These are phyloP conservation scores for Aspergillus carbonarius DNA, from an alignment of 2,329 filamentous ascomycete species.

Conservation along the genomic window DNA sequence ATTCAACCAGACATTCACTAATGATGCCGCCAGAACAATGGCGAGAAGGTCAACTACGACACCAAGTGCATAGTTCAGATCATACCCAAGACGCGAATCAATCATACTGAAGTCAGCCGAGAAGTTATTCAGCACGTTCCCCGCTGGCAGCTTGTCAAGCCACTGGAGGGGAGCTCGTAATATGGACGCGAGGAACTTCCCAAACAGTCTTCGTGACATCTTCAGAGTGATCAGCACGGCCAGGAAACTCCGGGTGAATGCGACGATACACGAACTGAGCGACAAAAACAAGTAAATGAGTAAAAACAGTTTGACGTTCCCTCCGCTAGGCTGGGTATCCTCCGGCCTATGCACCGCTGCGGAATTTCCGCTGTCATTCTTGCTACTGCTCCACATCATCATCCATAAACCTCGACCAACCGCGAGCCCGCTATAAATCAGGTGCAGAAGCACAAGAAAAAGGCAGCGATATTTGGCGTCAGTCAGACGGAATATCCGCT, in stretches of 20 bases:
- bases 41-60: not conserved
- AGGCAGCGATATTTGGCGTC: slow-evolving; percentile 3
- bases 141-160: slow-evolving; percentile 1
- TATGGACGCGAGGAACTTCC: not conserved
- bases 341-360: not conserved
- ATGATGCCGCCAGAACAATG: not conserved
- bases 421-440: not conserved
- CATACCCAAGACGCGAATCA: slow-evolving; percentile 1
- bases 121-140: not conserved
- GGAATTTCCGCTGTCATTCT: not conserved
- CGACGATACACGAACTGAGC: not conserved
- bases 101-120: slow-evolving; percentile 2
- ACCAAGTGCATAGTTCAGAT: slow-evolving; percentile 3
- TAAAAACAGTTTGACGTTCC: not conserved
- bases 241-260: not conserved
- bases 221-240: not conserved
- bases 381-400: slow-evolving; percentile 3
- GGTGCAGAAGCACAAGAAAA: not conserved
- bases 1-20: not conserved
- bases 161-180: not conserved
- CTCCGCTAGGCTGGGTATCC: not conserved
- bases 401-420: slow-evolving; percentile 5
- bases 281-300: not conserved
- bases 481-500: not conserved
- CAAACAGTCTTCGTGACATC: slow-evolving; percentile 1